Evolutionary conservation across 2,329 filamentous ascomycete species (phyloP), one percentile per base, ranked within the genome.

Genomic region (Pseudocercospora musae): DNA sequence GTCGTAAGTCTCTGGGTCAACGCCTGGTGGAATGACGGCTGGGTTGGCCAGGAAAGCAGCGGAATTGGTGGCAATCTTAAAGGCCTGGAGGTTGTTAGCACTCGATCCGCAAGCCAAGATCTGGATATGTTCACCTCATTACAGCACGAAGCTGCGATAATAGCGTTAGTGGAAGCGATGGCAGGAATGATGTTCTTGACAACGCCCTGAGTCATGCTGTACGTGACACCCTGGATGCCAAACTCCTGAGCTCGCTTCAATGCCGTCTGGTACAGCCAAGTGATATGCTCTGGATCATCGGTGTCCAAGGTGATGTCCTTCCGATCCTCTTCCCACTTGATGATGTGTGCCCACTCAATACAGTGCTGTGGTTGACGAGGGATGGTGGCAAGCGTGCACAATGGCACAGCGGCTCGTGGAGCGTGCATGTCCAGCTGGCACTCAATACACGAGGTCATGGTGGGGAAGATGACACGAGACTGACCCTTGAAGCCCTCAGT

Each of bases 181-280:
- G 95, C 96, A 0, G 95, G 95, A 65, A 99, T 99, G 77, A 99
- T 99, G 78, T 99, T 99, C 79, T 99, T 99, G 71, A 99, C 92
- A 2, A 98, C 96, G 60, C 95, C 96, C 75, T 99, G 95, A 0
- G 96, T 97, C 76, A 97, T 87, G 5, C 91, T 89, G 77, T 99
- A 99, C 1, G 95, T 98, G 62, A 99, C 91, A 8, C 95, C 96
- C 0, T 87, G 77, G 70, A 99, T 99, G 70, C 90, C 89, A 79
- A 96, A 99, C 73, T 99, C 91, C 62, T 88, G 77, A 0, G 95
- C 92, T 37, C 95, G 90, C 52, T 84, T 78, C 15, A 94, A 83
- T 0, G 95, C 92, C 73, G 92, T 92, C 66, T 91, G 84, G 77
- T 91, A 98, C 3, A 99, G 84, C 95, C 95, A 99, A n/a, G 89